Base-by-base conservation (phyloP, 2,329 filamentous ascomycete genomes). In the Clonostachys byssicola region DNA sequence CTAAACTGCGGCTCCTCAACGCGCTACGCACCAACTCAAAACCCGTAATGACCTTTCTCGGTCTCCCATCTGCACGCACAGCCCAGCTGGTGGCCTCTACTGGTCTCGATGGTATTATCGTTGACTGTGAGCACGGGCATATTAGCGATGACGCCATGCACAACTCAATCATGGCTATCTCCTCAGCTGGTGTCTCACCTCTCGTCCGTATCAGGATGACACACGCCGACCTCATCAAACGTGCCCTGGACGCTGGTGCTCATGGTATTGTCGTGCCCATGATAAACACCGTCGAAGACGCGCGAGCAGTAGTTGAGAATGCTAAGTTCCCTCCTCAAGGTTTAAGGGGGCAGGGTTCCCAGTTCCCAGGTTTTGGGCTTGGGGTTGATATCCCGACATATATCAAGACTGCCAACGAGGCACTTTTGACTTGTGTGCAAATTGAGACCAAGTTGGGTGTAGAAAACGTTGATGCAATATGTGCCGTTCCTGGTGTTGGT, bases 111-210 rank as follows among this genome's bases (percentile, higher is more conserved):
- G 72, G 70, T 44, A 67, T 78, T 41, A 71, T 75, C 43, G 63
- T 74, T 44, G 73, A 73, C 49, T 71, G 70, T 44, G 71, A 70
- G 50, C 71, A 74, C 52, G 71, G 71, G 12, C 65, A 64, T 51
- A 66, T 73, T 48, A 60, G 63, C 16, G 60, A 73, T 51, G 63
- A 64, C 42, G 56, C 64, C 12, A 73, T 72, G 71, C 64, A 74
- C 56, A 71, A 73, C 55, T 65, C 67, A 3, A 67, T 72, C 8
- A 64, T 67, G n/a, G 73, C 68, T 7, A 70, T 72, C 38, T 54
- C 68, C 34, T 62, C 64, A 2, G 56, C 64, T 16, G 66, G 66
- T 6, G 67, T 68, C 5, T 71, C 67, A 6, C 69, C 68, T 8
- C 52, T 72, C 16, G 61, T 71, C 40, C 66, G 68, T 45, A 59